Percentiles rank a stretch among this genome's conserved stretches.
Evolutionary conservation across 1,284 basidiomycete species (phyloP).

Genomic region (Cerioporus squamosus): DNA sequence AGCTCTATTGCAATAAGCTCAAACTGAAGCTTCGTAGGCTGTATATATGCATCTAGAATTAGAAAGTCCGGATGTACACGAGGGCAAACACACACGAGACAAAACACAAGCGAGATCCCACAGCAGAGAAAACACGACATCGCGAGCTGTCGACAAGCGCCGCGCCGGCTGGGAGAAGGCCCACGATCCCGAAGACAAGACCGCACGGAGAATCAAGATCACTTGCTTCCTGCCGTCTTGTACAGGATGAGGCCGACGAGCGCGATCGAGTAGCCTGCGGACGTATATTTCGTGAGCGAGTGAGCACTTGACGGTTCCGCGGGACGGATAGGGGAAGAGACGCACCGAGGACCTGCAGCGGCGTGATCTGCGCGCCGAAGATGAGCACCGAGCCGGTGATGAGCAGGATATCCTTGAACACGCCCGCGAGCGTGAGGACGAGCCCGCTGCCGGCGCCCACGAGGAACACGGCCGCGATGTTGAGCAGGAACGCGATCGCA

Average conservation of each 20-base stretch:
- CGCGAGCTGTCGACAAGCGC: background rate
- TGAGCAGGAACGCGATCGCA: conserved; percentile 87
- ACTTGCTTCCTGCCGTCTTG: conserved; percentile 80
- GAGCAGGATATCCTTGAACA: conserved; percentile 94
- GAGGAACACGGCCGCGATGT: conserved; percentile 94
- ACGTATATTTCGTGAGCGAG: background rate
- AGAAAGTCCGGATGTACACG: background rate
- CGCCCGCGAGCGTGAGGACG: conserved; percentile 92
- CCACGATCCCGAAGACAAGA: background rate
- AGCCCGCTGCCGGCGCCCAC: conserved; percentile 89
- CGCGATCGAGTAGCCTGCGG: conserved; percentile 77
- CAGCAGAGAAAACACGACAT: too few relatives aligned
- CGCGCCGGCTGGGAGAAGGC: too few relatives aligned
- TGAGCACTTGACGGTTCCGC: background rate
- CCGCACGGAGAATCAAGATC: conserved; percentile 17
- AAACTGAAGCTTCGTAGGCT: too few relatives aligned
- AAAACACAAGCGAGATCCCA: background rate
- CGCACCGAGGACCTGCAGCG: conserved; percentile 86
- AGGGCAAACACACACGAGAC: background rate
- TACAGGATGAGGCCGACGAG: conserved; percentile 81
- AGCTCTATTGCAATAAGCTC: too few relatives aligned
- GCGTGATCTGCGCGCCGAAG: conserved; percentile 80
- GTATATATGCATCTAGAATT: background rate
- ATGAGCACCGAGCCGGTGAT: conserved; percentile 89
- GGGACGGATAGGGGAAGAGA: conserved; percentile 15